These are phyloP conservation scores for Ganoderma boninense DNA, from an alignment of 1,284 basidiomycete species.

Conservation along the genomic window DNA sequence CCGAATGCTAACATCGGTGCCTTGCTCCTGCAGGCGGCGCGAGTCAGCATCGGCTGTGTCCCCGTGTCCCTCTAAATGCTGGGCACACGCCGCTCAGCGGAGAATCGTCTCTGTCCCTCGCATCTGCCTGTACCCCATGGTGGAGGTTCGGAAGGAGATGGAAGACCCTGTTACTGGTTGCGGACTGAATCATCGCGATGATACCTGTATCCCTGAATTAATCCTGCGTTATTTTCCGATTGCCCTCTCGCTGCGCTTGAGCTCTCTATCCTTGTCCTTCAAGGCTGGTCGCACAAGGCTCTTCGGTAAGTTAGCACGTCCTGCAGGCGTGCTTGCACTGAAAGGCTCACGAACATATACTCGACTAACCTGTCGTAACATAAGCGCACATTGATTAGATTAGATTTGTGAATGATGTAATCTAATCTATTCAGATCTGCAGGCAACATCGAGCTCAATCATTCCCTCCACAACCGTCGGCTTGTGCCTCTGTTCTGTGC, in stretches of 20 bases:
- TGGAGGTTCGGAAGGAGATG: not conserved
- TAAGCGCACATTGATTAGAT: not conserved
- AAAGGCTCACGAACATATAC: not conserved
- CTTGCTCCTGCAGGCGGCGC: constrained; percentile 19
- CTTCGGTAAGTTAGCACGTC: not conserved
- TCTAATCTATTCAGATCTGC: not conserved
- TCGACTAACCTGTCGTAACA: too few species aligned
- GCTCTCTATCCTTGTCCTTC: not conserved
- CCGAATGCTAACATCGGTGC: not conserved
- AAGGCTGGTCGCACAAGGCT: not conserved
- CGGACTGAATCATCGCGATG: constrained; percentile 1
- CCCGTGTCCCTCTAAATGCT: constrained; percentile 31
- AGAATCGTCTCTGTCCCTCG: not conserved
- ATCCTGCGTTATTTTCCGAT: not conserved
- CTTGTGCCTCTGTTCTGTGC: not conserved
- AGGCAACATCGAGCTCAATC: too few species aligned
- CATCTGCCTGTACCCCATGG: not conserved
- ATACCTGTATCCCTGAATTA: not conserved
- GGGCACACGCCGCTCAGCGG: not conserved
- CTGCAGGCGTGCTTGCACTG: not conserved
- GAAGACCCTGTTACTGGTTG: not conserved
- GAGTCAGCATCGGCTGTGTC: constrained; percentile 36
- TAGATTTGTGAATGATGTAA: not conserved
- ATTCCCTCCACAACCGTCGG: too few species aligned
- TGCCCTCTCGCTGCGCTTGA: not conserved